Evolutionary conservation across 1,139 yeast species (phyloP), one percentile per base, ranked within the genome.

Genomic region (Geotrichum aggregatum): DNA sequence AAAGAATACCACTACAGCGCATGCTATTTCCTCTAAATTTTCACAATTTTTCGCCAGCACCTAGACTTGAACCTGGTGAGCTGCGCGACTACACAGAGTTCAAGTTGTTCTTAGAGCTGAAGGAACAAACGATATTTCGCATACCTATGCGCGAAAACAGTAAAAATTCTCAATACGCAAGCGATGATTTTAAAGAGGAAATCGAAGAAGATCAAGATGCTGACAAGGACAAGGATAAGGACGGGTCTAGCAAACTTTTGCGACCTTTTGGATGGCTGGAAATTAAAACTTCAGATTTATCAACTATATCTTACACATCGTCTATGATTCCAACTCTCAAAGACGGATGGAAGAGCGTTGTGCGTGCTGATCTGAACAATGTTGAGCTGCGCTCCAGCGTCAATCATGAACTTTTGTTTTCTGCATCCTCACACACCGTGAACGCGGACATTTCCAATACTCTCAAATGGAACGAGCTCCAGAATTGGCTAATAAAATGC

Each of bases 261-360:
- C 69, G 88, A 36, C 85, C 96, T 0, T 92, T 85, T 72, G 98
- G 97, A 0, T 92, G 98, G 98, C 59, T 92, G 3, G 97, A 91
- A 63, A 57, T 89, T 19, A 83, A 83, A 55, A 70, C 84, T 49
- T 76, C 75, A 1, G 74, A 75, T 28, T 79, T 76, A 0, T 79
- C 94, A 0, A 73, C 74, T 1, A 63, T 83, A 1, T 66, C 75
- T 3, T 68, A 74, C 38, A 74, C 72, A 34, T 69, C 78, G 1
- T 79, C 87, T 0, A 75, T 80, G 59, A 67, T 79, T 3, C 79
- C 91, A 0, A 72, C 78, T 0, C 69, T 68, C 2, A 46, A 45
- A 28, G 64, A 71, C 1, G 96, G 96, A 0, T 84, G 79, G 75
- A 72, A 75, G 24, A 84, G 84, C 56, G 65, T 62, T 1, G 59